A percentile compares a stretch with the other conserved stretches of the same genome.
These are phyloP conservation scores for Persicaria tinctoria DNA, from an alignment of 148 eudicot genomes.

Conservation along the genomic window DNA sequence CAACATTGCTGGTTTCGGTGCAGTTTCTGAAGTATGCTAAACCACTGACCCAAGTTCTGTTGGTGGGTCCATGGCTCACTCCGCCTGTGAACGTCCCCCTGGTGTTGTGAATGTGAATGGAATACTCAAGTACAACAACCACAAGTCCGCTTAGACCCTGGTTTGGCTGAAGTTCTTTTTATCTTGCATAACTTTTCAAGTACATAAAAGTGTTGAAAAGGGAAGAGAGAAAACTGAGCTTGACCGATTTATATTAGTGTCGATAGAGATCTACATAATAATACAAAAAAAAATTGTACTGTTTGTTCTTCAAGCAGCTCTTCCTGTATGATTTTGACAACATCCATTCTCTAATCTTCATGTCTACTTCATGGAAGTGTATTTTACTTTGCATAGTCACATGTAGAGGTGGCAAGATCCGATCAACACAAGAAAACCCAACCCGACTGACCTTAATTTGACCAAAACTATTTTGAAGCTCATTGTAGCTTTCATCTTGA, in stretches of 20 bases:
- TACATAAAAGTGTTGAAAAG: background rate
- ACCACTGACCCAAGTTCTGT: constrained; percentile 53
- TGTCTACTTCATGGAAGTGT: no score
- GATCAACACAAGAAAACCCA: no score
- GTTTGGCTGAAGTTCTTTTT: background rate
- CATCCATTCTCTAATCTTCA: no score
- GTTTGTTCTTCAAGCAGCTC: background rate
- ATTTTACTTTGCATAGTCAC: no score
- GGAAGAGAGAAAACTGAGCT: background rate
- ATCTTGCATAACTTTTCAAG: constrained; percentile 1
- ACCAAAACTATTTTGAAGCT: no score
- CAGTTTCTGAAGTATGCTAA: constrained; percentile 70
- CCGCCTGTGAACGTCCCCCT: constrained; percentile 85
- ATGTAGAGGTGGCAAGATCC: no score
- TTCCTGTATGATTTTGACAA: no score
- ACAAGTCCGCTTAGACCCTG: constrained; percentile 22
- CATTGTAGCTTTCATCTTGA: no score
- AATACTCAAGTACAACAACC: constrained; percentile 51
- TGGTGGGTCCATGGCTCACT: constrained; percentile 60
- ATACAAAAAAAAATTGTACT: background rate
- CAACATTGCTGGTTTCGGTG: constrained; percentile 10
- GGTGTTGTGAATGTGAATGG: constrained; percentile 72
- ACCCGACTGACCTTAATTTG: no score
- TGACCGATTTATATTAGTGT: background rate
- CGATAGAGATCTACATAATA: no score